Evolutionary conservation across 441 rosid species (phyloP).

Genomic region (Corymbia citriodora): DNA sequence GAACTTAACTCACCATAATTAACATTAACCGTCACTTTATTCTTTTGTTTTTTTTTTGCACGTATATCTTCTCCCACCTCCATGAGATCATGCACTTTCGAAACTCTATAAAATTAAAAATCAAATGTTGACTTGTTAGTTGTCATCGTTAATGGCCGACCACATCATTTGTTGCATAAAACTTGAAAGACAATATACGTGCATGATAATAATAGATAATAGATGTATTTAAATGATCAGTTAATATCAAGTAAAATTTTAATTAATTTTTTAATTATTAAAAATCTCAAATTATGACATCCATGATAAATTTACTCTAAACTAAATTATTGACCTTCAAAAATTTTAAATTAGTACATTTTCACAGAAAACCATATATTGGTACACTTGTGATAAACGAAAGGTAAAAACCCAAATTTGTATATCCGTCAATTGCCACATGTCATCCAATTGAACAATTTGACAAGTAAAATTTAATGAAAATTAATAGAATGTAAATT

Average conservation of each 20-base stretch:
- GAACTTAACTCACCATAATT: rapidly evolving
- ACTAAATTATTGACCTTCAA: rapidly evolving
- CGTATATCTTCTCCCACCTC: not conserved
- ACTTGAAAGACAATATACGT: too few species aligned
- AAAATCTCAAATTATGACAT: too few species aligned
- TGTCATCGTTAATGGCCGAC: rapidly evolving
- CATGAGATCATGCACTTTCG: rapidly evolving
- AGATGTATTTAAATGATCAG: rapidly evolving
- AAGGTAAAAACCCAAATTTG: rapidly evolving
- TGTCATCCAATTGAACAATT: rapidly evolving
- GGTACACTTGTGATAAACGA: rapidly evolving
- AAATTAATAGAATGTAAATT: too few species aligned
- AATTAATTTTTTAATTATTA: too few species aligned
- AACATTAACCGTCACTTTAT: not conserved
- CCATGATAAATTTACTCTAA: rapidly evolving
- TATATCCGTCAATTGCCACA: rapidly evolving
- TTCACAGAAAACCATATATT: too few species aligned
- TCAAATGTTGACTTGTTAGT: not conserved
- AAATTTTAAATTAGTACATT: rapidly evolving
- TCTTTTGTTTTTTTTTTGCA: rapidly evolving
- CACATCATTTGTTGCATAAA: too few species aligned
- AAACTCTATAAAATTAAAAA: too few species aligned
- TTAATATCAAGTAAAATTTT: rapidly evolving
- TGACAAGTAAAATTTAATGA: rapidly evolving
- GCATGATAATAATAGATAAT: rapidly evolving